A percentile compares a stretch with the other conserved stretches of the same genome.
Conservation (phyloP, 129 eudicot genomes). For the Helianthus tuberosus region DNA sequence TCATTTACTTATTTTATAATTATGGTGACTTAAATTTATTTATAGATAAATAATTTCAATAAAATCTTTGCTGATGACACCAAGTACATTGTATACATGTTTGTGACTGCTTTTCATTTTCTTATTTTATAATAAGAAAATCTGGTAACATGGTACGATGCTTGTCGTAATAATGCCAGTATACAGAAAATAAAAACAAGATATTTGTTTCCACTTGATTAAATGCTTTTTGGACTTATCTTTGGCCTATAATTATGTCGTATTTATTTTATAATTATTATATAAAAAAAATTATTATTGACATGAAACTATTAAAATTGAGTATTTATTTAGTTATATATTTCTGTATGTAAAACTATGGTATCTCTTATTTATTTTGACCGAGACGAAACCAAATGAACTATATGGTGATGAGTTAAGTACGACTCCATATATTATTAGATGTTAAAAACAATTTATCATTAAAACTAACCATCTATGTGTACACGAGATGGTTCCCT, state of each 20-base stretch:
- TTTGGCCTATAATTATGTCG: slow-evolving; percentile 20
- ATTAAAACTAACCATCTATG: too few relatives aligned
- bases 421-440: too few relatives aligned
- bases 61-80: slow-evolving; percentile 41
- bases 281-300: slow-evolving; percentile 16
- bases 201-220: slow-evolving; percentile 30
- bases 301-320: slow-evolving; percentile 1
- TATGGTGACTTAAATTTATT: neutral
- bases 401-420: too few relatives aligned
- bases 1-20: slow-evolving; percentile 25
- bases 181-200: slow-evolving; percentile 25
- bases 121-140: slow-evolving; percentile 29
- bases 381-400: neutral
- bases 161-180: slow-evolving; percentile 44
- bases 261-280: neutral
- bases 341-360: neutral
- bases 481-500: too few relatives aligned
- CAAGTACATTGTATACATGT: slow-evolving; percentile 48
- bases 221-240: slow-evolving; percentile 40
- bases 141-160: slow-evolving; percentile 50
- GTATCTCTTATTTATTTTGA: neutral
- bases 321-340: neutral
- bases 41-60: slow-evolving; percentile 17
- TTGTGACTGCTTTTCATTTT: slow-evolving; percentile 30
- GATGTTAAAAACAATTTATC: too few relatives aligned